phyloP scores from a whole-genome alignment of 306 rosid species.

The Pterocarpus macrocarpus region DNA sequence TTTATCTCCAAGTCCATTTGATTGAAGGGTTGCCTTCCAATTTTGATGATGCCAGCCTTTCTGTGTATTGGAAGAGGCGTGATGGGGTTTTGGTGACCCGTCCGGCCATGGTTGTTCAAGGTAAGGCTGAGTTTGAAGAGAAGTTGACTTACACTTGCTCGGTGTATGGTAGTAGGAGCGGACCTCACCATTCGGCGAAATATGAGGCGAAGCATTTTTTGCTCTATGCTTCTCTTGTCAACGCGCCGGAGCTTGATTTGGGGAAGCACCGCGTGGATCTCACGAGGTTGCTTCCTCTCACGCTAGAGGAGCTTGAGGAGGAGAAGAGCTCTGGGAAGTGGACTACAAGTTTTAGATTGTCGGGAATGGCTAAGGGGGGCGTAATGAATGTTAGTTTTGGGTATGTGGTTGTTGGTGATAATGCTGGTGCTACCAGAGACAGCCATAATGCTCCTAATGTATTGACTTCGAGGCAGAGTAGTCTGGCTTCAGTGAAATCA shows the following conservation, averaged over 20 bases:
- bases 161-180: slow-evolving; percentile 89
- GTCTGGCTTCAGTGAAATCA: slow-evolving; percentile 50
- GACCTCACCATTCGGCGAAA: slow-evolving; percentile 93
- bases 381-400: slow-evolving; percentile 88
- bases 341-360: slow-evolving; percentile 81
- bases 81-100: slow-evolving; percentile 73
- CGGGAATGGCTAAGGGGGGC: slow-evolving; percentile 84
- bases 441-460: slow-evolving; percentile 49
- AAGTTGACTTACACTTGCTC: slow-evolving; percentile 78
- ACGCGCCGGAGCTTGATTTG: slow-evolving; percentile 75
- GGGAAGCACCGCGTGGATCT: slow-evolving; percentile 92
- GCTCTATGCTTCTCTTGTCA: slow-evolving; percentile 74
- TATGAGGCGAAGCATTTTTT: slow-evolving; percentile 91
- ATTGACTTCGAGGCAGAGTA: slow-evolving; percentile 56
- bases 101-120: slow-evolving; percentile 65
- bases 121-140: slow-evolving; percentile 77
- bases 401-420: slow-evolving; percentile 73
- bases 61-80: slow-evolving; percentile 89
- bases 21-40: slow-evolving; percentile 72
- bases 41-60: slow-evolving; percentile 63
- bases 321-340: slow-evolving; percentile 82
- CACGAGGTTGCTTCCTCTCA: slow-evolving; percentile 91
- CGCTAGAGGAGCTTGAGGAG: slow-evolving; percentile 92
- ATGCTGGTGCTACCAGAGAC: slow-evolving; percentile 50
- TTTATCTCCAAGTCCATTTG: slow-evolving; percentile 81